Evolutionary conservation across 257 asterid species (phyloP).

Genomic region (Solanum piurae): DNA sequence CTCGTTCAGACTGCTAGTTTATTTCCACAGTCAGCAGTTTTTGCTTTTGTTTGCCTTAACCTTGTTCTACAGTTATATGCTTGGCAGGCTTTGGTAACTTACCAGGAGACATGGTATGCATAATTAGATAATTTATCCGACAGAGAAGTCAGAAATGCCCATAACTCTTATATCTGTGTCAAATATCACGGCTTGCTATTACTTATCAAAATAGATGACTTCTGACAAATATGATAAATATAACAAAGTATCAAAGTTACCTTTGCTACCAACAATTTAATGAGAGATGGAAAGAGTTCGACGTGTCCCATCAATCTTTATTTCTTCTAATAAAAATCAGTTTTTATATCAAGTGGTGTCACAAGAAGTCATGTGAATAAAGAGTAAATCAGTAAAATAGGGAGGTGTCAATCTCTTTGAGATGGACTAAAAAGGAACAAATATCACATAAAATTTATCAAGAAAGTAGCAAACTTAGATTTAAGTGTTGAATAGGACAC

Average conservation of each 20-base stretch:
- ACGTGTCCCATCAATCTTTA: background rate
- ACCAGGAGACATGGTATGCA: conserved; percentile 90
- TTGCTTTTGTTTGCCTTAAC: conserved; percentile 47
- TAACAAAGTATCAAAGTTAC: background rate
- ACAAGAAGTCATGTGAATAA: background rate
- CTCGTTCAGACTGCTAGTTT: background rate
- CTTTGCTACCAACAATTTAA: background rate
- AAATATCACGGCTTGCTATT: background rate
- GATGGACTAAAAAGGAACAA: background rate
- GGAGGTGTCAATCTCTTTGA: background rate
- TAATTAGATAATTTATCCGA: conserved; percentile 4
- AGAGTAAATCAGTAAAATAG: background rate
- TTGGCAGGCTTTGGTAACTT: conserved; percentile 97
- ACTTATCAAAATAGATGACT: background rate
- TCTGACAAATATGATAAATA: background rate
- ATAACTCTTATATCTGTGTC: background rate
- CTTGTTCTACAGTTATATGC: conserved; percentile 55
- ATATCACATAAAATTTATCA: background rate
- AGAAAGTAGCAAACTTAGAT: background rate
- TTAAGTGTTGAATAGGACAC: background rate
- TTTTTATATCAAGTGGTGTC: background rate
- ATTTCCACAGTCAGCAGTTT: background rate
- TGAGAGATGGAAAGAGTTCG: background rate
- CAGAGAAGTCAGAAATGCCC: background rate
- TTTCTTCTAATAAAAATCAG: background rate